phyloP scores from a whole-genome alignment of 1,139 yeast species.

The Waltiozyma sp. region DNA sequence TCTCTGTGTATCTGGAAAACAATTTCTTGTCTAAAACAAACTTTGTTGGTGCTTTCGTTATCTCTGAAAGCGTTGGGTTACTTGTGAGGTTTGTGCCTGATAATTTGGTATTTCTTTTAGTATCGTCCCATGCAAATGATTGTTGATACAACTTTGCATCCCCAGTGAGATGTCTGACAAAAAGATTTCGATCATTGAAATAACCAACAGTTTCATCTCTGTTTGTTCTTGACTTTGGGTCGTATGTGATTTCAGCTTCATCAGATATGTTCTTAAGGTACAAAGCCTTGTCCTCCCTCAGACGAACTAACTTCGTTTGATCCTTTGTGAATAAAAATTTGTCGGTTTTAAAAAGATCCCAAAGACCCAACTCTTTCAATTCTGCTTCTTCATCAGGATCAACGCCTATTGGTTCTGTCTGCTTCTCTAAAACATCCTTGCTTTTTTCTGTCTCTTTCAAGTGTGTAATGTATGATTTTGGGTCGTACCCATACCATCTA shows the following conservation, averaged over 20 bases:
- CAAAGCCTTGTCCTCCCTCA: constrained; percentile 29
- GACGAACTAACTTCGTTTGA: constrained; percentile 18
- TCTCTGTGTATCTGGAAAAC: constrained; percentile 6
- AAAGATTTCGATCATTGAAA: constrained; percentile 38
- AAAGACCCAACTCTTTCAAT: constrained; percentile 36
- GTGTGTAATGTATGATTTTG: constrained; percentile 33
- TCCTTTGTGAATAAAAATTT: not conserved
- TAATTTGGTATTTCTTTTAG: constrained; percentile 11
- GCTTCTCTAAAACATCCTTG: constrained; percentile 10
- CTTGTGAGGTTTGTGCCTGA: constrained; percentile 15
- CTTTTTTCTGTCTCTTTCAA: constrained; percentile 31
- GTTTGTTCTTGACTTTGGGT: constrained; percentile 47
- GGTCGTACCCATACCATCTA: constrained; percentile 67
- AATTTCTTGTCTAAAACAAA: constrained; percentile 9
- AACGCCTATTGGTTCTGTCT: constrained; percentile 15
- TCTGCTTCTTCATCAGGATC: constrained; percentile 25
- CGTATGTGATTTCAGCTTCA: constrained; percentile 26
- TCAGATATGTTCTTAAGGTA: constrained; percentile 24
- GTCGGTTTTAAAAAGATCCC: constrained; percentile 8
- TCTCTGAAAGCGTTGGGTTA: constrained; percentile 16
- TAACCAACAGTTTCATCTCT: constrained; percentile 36
- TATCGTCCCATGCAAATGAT: constrained; percentile 41
- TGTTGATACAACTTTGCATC: constrained; percentile 40
- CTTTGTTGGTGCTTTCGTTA: constrained; percentile 6
- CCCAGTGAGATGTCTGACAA: constrained; percentile 40